A percentile compares a stretch with the other conserved stretches of the same genome.
phyloP scores from a whole-genome alignment of 164 flowering plant species.

The Santalum album region DNA sequence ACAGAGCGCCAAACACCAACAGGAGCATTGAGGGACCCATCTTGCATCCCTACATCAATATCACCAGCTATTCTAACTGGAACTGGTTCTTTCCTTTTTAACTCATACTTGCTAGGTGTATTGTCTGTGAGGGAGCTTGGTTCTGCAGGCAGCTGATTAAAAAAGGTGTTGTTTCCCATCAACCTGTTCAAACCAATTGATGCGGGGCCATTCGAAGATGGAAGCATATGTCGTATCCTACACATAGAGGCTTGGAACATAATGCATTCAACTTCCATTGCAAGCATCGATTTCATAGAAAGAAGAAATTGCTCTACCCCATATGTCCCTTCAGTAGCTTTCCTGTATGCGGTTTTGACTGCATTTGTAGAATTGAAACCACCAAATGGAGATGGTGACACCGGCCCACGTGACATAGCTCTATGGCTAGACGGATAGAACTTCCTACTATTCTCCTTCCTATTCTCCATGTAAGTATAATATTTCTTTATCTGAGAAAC shows the following conservation, averaged over 20 bases:
- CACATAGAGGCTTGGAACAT: constrained; percentile 91
- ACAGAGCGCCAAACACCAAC: constrained; percentile 98
- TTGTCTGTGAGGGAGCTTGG: constrained; percentile 38
- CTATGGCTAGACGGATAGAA: constrained; percentile 15
- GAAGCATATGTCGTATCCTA: constrained; percentile 59
- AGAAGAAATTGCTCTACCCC: constrained; percentile 29
- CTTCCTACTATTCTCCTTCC: constrained; percentile 27
- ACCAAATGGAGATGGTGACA: constrained; percentile 30
- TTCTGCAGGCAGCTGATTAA: constrained; percentile 46
- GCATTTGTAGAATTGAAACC: constrained; percentile 38
- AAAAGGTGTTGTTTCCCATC: constrained; percentile 24
- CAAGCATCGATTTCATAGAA: constrained; percentile 55
- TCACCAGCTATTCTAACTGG: constrained; percentile 89
- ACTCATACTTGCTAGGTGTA: constrained; percentile 42
- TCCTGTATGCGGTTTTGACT: constrained; percentile 32
- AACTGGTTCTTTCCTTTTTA: constrained; percentile 62
- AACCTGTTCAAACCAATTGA: constrained; percentile 27
- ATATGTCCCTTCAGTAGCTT: constrained; percentile 24
- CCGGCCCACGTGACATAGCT: constrained; percentile 32
- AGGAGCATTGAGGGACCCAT: constrained; percentile 65
- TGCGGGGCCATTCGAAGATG: constrained; percentile 30
- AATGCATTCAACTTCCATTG: constrained; percentile 73
- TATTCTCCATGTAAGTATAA: constrained; percentile 54
- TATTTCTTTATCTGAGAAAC: constrained; percentile 33
- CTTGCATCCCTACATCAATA: constrained; percentile 60